These are phyloP conservation scores for Crithidia brevicula DNA, from an alignment of 208 protist species.

Conservation along the genomic window DNA sequence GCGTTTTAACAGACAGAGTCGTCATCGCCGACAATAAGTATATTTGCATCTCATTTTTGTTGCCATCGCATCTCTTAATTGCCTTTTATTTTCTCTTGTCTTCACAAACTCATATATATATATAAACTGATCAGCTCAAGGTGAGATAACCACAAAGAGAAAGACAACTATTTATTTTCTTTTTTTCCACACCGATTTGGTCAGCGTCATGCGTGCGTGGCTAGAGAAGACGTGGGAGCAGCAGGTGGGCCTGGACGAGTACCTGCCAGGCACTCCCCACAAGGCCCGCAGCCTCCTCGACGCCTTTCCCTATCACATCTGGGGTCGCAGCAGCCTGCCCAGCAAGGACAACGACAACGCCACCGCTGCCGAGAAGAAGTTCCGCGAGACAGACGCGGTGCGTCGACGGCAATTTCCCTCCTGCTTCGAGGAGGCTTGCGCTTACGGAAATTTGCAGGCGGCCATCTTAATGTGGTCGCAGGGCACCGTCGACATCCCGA, in stretches of 20 bases:
- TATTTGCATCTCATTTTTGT: too few species aligned
- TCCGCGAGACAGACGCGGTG: constrained; percentile 29
- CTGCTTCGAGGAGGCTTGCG: constrained; percentile 70
- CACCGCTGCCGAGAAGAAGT: constrained; percentile 12
- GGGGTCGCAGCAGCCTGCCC: constrained; percentile 21
- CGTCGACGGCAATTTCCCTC: constrained; percentile 46
- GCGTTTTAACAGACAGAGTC: too few species aligned
- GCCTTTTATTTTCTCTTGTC: neutral
- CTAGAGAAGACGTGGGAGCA: constrained; percentile 30
- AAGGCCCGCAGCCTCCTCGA: constrained; percentile 23
- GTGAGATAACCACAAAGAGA: too few species aligned
- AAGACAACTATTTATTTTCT: neutral
- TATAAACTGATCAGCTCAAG: too few species aligned
- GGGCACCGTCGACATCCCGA: constrained; percentile 46
- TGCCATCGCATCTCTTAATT: too few species aligned
- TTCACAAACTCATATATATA: too few species aligned
- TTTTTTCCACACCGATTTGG: too few species aligned
- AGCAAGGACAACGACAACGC: neutral
- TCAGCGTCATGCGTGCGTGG: constrained; percentile 30
- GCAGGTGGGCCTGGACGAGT: constrained; percentile 59
- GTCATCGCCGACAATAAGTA: too few species aligned
- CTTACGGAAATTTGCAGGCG: constrained; percentile 57
- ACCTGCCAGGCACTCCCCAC: constrained; percentile 57
- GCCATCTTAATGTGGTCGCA: constrained; percentile 64
- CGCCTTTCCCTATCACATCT: constrained; percentile 47